Percentiles rank a stretch among this genome's conserved stretches.
These are phyloP conservation scores for Lepiota venenata DNA, from an alignment of 768 basidiomycete species.

Conservation along the genomic window DNA sequence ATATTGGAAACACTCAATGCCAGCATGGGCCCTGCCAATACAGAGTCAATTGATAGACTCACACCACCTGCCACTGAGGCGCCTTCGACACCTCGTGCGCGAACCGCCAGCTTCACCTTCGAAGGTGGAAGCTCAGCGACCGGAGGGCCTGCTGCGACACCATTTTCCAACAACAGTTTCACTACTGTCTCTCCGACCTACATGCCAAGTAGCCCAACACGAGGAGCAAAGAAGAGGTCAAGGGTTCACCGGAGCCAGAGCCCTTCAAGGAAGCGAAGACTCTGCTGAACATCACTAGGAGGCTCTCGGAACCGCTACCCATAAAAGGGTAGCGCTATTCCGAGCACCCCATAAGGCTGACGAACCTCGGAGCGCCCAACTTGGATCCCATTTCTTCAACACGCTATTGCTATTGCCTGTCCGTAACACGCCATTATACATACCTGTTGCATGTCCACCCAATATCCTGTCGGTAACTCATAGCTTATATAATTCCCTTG, in stretches of 20 bases:
- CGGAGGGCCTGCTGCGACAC: conserved; percentile 14
- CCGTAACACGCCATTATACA: too few relatives aligned
- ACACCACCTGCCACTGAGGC: conserved; percentile 35
- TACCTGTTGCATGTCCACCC: too few relatives aligned
- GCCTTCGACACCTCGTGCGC: conserved; percentile 35
- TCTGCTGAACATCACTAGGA: too few relatives aligned
- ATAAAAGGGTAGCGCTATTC: too few relatives aligned
- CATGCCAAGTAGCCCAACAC: conserved; percentile 5
- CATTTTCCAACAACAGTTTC: conserved; percentile 41
- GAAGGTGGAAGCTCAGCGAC: conserved; percentile 10
- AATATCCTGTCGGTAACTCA: too few relatives aligned
- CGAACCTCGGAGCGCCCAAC: too few relatives aligned
- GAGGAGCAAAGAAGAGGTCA: conserved; percentile 4
- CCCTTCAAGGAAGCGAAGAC: conserved; percentile 2
- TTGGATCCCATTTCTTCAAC: too few relatives aligned
- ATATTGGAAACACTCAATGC: conserved; percentile 22
- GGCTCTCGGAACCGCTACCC: too few relatives aligned
- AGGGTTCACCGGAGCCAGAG: conserved; percentile 3
- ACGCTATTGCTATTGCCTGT: too few relatives aligned
- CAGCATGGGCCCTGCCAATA: background rate
- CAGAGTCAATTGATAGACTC: conserved; percentile 5
- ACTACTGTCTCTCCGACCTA: conserved; percentile 36
- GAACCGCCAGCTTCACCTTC: conserved; percentile 24
- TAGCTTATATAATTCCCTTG: too few relatives aligned
- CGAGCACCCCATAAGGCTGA: too few relatives aligned